Percentiles rank a stretch among this genome's conserved stretches.
These are phyloP conservation scores for Melastoma malabathricum DNA, from an alignment of 345 rosid species.

Conservation along the genomic window DNA sequence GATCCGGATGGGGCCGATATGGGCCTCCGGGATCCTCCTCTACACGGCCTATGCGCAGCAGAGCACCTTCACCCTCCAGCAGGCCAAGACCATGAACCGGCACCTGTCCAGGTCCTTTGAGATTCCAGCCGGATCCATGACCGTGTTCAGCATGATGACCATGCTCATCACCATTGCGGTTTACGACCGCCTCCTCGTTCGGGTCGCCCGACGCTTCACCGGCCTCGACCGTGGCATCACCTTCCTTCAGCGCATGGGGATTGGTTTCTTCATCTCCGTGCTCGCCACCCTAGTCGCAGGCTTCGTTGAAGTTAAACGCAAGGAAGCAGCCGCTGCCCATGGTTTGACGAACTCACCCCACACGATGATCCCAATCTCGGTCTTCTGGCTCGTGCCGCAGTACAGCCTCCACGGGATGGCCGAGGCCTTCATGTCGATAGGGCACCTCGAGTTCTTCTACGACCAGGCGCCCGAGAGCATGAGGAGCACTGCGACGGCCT, in stretches of 20 bases:
- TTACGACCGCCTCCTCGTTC: conserved; percentile 61
- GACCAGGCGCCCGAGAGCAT: conserved; percentile 87
- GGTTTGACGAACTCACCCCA: conserved; percentile 39
- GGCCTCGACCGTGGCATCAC: conserved; percentile 77
- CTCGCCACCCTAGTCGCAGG: conserved; percentile 77
- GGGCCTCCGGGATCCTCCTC: conserved; percentile 75
- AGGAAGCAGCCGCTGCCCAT: conserved; percentile 35
- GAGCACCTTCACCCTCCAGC: conserved; percentile 69
- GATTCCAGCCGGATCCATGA: conserved; percentile 81
- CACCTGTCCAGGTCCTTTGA: too few relatives aligned
- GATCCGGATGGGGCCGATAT: conserved; percentile 79
- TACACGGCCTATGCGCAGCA: conserved; percentile 79
- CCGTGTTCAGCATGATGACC: conserved; percentile 56
- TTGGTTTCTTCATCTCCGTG: conserved; percentile 56
- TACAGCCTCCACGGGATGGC: conserved; percentile 74
- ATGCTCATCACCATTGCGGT: conserved; percentile 60
- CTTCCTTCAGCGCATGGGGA: conserved; percentile 73
- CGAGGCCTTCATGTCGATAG: conserved; percentile 80
- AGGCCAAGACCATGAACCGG: conserved; percentile 78
- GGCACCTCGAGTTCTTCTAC: conserved; percentile 79
- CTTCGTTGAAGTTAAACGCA: conserved; percentile 51
- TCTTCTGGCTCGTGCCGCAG: conserved; percentile 69
- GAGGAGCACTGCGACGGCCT: conserved; percentile 65
- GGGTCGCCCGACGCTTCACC: conserved; percentile 35
- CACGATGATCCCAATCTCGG: conserved; percentile 41